Evolutionary conservation across 345 rosid genomes (phyloP).

Genomic region (Chamaenerion angustifolium): DNA sequence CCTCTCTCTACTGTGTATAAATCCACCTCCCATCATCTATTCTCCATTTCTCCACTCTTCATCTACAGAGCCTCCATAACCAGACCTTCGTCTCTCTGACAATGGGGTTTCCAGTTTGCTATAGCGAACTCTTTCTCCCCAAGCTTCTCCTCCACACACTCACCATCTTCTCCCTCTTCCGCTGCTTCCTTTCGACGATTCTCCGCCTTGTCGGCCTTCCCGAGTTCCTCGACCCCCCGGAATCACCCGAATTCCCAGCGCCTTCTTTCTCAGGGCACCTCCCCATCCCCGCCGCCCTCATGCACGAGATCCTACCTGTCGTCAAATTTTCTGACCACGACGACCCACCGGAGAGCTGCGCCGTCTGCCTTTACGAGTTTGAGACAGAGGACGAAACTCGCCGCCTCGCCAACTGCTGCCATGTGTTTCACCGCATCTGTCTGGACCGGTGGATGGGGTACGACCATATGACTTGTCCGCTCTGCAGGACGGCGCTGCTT

Average conservation of each 20-base stretch:
- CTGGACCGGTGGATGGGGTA: conserved; percentile 15
- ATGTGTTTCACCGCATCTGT: conserved; percentile 14
- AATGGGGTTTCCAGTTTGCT: conserved; percentile 16
- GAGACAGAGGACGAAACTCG: conserved; percentile 8
- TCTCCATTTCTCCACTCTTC: too few relatives aligned
- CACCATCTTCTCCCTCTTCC: conserved; percentile 13
- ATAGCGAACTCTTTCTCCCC: conserved; percentile 16
- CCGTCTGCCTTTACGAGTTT: conserved; percentile 15
- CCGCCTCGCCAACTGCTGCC: conserved; percentile 15
- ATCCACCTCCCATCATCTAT: background rate
- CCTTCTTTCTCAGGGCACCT: background rate
- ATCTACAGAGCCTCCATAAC: too few relatives aligned
- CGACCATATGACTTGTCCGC: conserved; percentile 13
- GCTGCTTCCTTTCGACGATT: conserved; percentile 10
- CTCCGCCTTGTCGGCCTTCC: conserved; percentile 13
- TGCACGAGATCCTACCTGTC: conserved; percentile 14
- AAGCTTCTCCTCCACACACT: conserved; percentile 14
- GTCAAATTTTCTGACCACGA: conserved; percentile 7
- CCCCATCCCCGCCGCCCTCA: conserved; percentile 9
- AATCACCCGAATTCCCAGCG: background rate
- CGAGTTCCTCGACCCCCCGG: conserved; percentile 11
- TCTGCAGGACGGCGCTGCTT: conserved; percentile 11
- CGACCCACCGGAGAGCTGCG: conserved; percentile 15
- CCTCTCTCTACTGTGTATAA: background rate
- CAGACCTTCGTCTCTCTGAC: background rate